phyloP scores from a whole-genome alignment of 305 asterid genomes.

The Rubia tinctorum region DNA sequence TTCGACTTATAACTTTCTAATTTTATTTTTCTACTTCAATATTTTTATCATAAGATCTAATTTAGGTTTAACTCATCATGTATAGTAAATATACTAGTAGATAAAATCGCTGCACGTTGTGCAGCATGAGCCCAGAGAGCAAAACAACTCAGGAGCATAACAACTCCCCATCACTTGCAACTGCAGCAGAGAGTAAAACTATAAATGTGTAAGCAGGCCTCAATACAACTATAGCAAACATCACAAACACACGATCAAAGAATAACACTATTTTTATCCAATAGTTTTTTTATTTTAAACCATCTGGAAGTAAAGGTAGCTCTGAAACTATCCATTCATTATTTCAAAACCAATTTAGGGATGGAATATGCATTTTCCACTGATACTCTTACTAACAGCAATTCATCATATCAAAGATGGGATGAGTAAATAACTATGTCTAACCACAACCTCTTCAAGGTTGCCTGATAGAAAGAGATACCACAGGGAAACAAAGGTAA shows the following conservation, averaged over 20 bases:
- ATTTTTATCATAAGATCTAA: too few relatives aligned
- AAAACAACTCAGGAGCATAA: too few relatives aligned
- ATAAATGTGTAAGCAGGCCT: too few relatives aligned
- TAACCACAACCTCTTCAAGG: neutral
- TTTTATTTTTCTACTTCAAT: too few relatives aligned
- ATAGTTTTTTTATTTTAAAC: neutral
- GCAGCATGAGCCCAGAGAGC: too few relatives aligned
- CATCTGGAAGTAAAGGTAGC: neutral
- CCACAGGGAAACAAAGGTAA: neutral
- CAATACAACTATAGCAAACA: too few relatives aligned
- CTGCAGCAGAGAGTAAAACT: too few relatives aligned
- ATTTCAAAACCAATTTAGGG: neutral
- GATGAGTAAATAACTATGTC: neutral
- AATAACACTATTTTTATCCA: neutral
- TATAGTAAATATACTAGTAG: too few relatives aligned
- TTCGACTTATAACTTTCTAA: too few relatives aligned
- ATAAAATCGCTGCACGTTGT: too few relatives aligned
- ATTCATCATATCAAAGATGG: neutral
- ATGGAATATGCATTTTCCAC: neutral
- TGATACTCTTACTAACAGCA: neutral
- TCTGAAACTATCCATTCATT: neutral
- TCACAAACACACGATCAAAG: neutral
- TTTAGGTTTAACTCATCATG: too few relatives aligned
- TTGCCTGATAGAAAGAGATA: neutral
- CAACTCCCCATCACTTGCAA: too few relatives aligned